Percentiles rank a stretch among this genome's conserved stretches.
Evolutionary conservation across 768 basidiomycete species (phyloP).

Genomic region (Mycena vulgaris): DNA sequence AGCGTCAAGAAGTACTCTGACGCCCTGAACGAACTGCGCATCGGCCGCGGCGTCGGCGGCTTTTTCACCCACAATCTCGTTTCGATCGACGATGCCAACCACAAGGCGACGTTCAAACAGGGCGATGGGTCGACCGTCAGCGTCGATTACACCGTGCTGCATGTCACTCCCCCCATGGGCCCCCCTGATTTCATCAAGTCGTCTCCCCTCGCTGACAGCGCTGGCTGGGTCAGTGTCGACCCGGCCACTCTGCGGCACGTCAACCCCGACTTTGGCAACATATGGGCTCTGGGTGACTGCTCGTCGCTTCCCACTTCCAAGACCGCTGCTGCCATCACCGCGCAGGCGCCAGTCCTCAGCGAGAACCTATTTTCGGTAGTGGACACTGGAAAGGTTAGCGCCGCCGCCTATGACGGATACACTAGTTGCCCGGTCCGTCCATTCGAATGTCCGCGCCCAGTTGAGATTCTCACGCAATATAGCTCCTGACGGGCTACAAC

Average conservation of each 20-base stretch:
- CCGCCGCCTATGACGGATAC: constrained; percentile 89
- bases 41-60: constrained; percentile 85
- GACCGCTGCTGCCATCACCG: constrained; percentile 95
- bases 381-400: constrained; percentile 78
- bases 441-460: constrained; percentile 7
- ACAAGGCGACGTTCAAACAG: constrained; percentile 89
- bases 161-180: constrained; percentile 94
- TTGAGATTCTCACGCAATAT: constrained; percentile 30
- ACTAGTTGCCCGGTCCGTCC: constrained; percentile 84
- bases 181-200: constrained; percentile 85
- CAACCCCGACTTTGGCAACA: constrained; percentile 84
- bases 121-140: constrained; percentile 77
- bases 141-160: constrained; percentile 86
- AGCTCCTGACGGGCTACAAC: constrained; percentile 88
- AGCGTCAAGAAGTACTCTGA: constrained; percentile 96
- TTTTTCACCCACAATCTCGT: constrained; percentile 89
- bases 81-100: constrained; percentile 77
- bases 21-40: constrained; percentile 82
- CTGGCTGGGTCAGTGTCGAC: constrained; percentile 94
- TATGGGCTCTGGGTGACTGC: constrained; percentile 95
- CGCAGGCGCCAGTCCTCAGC: constrained; percentile 90
- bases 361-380: constrained; percentile 89
- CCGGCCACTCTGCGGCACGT: constrained; percentile 85
- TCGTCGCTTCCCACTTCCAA: constrained; percentile 95
- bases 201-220: constrained; percentile 83